Conservation (phyloP, 1,139 yeast species). For the Candida mesenterica region DNA sequence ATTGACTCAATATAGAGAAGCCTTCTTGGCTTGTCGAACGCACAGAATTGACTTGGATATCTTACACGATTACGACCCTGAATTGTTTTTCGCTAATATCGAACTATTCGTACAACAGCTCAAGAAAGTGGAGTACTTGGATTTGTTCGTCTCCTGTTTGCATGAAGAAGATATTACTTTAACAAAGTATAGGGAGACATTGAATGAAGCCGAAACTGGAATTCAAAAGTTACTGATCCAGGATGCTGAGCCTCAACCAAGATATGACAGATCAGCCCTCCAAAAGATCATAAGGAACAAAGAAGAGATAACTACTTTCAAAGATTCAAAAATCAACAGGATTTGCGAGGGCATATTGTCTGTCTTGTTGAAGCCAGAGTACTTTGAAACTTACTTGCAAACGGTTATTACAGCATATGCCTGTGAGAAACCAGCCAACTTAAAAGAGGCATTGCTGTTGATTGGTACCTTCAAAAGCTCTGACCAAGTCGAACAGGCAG, state of each 20-base stretch:
- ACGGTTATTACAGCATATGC: constrained; percentile 89
- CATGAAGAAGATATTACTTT: constrained; percentile 83
- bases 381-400: constrained; percentile 62
- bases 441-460: constrained; percentile 67
- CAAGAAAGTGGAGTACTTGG: constrained; percentile 71
- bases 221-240: background rate
- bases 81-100: constrained; percentile 59
- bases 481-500: constrained; percentile 58
- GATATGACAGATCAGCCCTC: constrained; percentile 5
- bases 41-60: constrained; percentile 92
- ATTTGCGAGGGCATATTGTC: constrained; percentile 71
- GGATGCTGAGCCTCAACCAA: background rate
- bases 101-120: constrained; percentile 73
- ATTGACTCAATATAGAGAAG: constrained; percentile 56
- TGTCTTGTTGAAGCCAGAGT: constrained; percentile 52
- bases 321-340: constrained; percentile 65
- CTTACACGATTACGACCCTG: constrained; percentile 82
- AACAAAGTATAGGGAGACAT: constrained; percentile 81
- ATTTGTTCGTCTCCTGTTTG: constrained; percentile 81
- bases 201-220: constrained; percentile 19
- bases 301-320: too few species aligned
- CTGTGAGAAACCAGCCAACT: constrained; percentile 84
- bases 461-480: constrained; percentile 49
- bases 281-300: constrained; percentile 30
- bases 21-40: constrained; percentile 80